Conservation (phyloP, 257 asterid species). For the Gentiana straminea region DNA sequence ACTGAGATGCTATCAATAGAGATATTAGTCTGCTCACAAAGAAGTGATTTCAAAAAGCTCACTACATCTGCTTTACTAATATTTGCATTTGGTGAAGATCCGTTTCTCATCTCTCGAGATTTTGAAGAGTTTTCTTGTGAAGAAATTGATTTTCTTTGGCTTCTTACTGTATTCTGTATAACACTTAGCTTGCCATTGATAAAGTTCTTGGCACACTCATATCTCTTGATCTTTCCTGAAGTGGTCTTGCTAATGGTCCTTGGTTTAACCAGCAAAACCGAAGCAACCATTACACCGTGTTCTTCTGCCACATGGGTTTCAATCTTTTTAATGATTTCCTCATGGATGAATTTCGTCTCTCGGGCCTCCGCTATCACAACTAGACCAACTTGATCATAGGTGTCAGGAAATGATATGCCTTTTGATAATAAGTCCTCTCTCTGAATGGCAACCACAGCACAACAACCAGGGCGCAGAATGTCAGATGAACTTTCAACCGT, state of each 20-base stretch:
- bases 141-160: slow-evolving; percentile 9
- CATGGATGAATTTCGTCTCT: slow-evolving; percentile 21
- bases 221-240: slow-evolving; percentile 58
- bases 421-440: slow-evolving; percentile 35
- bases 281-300: slow-evolving; percentile 41
- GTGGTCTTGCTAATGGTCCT: slow-evolving; percentile 57
- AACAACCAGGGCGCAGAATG: slow-evolving; percentile 57
- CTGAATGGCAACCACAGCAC: slow-evolving; percentile 55
- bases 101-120: slow-evolving; percentile 9
- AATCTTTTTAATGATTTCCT: slow-evolving; percentile 26
- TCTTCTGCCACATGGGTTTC: slow-evolving; percentile 40
- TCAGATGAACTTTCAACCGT: slow-evolving; percentile 49
- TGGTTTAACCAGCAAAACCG: slow-evolving; percentile 36
- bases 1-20: slow-evolving; percentile 41
- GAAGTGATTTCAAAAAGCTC: slow-evolving; percentile 39
- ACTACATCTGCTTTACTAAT: slow-evolving; percentile 31
- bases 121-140: slow-evolving; percentile 10
- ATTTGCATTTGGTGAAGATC: slow-evolving; percentile 2
- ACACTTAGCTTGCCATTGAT: slow-evolving; percentile 29
- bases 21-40: slow-evolving; percentile 58
- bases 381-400: slow-evolving; percentile 44
- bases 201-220: slow-evolving; percentile 44
- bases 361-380: slow-evolving; percentile 51
- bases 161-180: slow-evolving; percentile 19
- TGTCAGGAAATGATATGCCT: slow-evolving; percentile 34